These are phyloP conservation scores for Syzygium malaccense DNA, from an alignment of 441 rosid genomes.

Conservation along the genomic window DNA sequence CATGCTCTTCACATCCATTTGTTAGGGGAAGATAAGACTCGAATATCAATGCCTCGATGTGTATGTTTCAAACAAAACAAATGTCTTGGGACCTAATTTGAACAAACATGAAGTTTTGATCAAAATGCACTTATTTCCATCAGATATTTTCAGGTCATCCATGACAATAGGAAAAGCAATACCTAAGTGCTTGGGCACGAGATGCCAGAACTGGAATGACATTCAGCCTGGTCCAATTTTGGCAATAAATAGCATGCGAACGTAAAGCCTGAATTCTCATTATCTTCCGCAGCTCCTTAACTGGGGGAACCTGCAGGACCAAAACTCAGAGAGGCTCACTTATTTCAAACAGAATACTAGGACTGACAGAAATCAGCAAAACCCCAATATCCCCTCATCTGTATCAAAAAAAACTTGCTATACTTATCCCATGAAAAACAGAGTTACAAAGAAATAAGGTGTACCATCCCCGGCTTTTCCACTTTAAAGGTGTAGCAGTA, in stretches of 20 bases:
- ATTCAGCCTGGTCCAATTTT: slow-evolving; percentile 73
- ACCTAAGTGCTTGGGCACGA: slow-evolving; percentile 96
- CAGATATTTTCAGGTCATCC: not conserved
- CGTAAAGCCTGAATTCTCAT: slow-evolving; percentile 93
- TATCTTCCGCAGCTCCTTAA: slow-evolving; percentile 74
- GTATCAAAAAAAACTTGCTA: not conserved
- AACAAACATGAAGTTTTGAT: not conserved
- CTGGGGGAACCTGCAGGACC: slow-evolving; percentile 60
- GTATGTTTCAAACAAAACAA: not conserved
- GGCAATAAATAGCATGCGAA: slow-evolving; percentile 79
- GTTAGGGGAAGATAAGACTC: not conserved
- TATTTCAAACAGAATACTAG: not conserved
- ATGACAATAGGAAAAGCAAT: not conserved
- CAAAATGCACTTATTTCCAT: not conserved
- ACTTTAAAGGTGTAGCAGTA: slow-evolving; percentile 69
- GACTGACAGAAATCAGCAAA: not conserved
- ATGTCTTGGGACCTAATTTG: not conserved
- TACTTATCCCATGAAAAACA: not conserved
- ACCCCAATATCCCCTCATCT: not conserved
- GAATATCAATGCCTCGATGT: not conserved
- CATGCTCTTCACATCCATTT: not conserved
- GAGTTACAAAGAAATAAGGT: not conserved
- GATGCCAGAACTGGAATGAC: slow-evolving; percentile 92
- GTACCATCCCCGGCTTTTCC: slow-evolving; percentile 53
- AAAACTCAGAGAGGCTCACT: not conserved